Base-by-base conservation (phyloP, 768 basidiomycete genomes). In the Tricholoma bakamatsutake region DNA sequence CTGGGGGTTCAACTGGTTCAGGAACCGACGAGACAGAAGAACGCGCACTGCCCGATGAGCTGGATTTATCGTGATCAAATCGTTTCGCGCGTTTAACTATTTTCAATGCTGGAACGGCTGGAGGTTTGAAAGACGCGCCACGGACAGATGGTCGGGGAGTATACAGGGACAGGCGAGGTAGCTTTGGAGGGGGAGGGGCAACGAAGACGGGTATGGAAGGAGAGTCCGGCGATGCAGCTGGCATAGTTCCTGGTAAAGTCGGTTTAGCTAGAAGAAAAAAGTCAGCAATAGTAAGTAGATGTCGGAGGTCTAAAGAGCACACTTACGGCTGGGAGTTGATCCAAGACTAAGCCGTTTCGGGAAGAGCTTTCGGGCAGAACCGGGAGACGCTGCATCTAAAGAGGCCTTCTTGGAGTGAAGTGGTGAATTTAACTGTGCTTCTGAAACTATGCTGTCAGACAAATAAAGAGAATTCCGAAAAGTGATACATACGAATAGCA, bases 11-110 rank as follows among this genome's bases (percentile, higher is more conserved):
- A 17, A 52, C 18, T 27, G 11, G 10, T 52, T 28, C 49, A 3
- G 50, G 30, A 34, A 33, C 55, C 17, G 54, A 46, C 50, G 57
- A 24, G 50, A 51, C 58, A 28, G 57, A 49, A 15, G 58, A 57
- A 45, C 51, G 50, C 4, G 54, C 21, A 30, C 52, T 63, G 17
- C 57, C 57, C 8, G 57, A 48, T 34, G 63, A 61, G 40, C 57
- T 58, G 3, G 58, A 51, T 33, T 62, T 64, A 43, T 58, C 57
- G 53, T 66, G 62, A 35, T 47, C 60, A 24, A 51, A 34, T 42
- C 52, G 48, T 47, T 66, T 67, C 17, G 62, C 59, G 46, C 78
- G 70, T 59, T 81, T 82, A 27, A 81, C 72, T n/a, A 81, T 78
- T 31, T 71, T 74, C 37, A 80, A 64, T 43, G 75, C 80, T 48